Conservation (phyloP, 768 basidiomycete genomes). For the Rickenella mellea region DNA sequence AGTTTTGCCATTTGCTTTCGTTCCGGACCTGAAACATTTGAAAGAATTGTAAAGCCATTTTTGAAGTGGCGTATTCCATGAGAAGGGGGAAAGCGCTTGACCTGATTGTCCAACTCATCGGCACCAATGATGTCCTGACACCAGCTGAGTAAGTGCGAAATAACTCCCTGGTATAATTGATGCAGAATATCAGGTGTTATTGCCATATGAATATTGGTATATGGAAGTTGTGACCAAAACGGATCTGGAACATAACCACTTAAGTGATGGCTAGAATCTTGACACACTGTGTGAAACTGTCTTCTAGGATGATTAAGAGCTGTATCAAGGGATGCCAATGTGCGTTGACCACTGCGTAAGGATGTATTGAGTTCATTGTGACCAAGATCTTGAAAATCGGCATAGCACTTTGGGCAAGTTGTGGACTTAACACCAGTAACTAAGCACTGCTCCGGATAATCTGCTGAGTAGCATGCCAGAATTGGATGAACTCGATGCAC, state of each 20-base stretch:
- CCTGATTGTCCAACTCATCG: slow-evolving; percentile 6
- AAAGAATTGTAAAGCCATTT: slow-evolving; percentile 6
- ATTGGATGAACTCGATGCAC: slow-evolving; percentile 3
- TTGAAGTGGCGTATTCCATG: slow-evolving; percentile 6
- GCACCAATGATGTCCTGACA: background rate
- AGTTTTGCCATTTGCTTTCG: slow-evolving; percentile 3
- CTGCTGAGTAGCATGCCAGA: slow-evolving; percentile 5
- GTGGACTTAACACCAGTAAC: slow-evolving; percentile 8
- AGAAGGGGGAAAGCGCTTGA: slow-evolving; percentile 5
- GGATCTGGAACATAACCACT: slow-evolving; percentile 12
- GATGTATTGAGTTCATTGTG: too few species aligned
- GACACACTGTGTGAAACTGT: too few species aligned
- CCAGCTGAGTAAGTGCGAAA: slow-evolving; percentile 9
- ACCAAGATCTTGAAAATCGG: too few species aligned
- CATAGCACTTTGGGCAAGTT: slow-evolving; percentile 10
- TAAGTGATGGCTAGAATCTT: too few species aligned
- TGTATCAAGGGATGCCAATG: too few species aligned
- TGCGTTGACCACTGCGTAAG: too few species aligned
- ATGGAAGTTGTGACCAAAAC: slow-evolving; percentile 10
- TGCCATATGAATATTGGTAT: slow-evolving; percentile 8
- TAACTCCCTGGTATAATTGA: slow-evolving; percentile 10
- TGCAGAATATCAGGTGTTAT: slow-evolving; percentile 14
- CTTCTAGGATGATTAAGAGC: too few species aligned
- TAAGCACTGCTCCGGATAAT: slow-evolving; percentile 7
- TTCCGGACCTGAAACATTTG: slow-evolving; percentile 6